Evolutionary conservation across 2,329 filamentous ascomycete species (phyloP).

Genomic region (Emergomyces pasteurianus): DNA sequence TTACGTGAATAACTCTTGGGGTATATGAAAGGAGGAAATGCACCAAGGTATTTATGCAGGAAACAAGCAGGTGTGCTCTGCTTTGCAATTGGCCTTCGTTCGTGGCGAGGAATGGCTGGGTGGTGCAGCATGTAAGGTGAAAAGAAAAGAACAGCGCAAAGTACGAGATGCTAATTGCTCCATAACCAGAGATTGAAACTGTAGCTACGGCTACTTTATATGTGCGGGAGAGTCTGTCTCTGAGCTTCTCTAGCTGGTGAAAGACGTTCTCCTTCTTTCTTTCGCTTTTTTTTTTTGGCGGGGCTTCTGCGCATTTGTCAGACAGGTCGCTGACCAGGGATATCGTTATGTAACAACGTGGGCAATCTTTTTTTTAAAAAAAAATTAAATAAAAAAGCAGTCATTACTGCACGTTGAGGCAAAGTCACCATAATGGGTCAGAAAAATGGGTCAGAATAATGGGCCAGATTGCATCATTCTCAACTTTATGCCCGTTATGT

Average conservation of each 20-base stretch:
- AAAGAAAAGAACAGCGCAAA: neutral
- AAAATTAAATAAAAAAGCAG: no score
- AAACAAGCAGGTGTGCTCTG: neutral
- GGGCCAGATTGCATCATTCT: neutral
- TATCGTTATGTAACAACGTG: no score
- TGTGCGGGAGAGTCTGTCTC: neutral
- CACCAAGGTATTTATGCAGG: neutral
- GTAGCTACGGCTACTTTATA: neutral
- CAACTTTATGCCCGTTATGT: neutral
- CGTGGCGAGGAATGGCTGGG: no score
- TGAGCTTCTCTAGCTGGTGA: neutral
- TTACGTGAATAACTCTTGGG: neutral
- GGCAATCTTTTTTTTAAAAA: no score
- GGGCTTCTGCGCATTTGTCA: neutral
- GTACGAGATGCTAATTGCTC: neutral
- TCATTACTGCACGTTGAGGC: no score
- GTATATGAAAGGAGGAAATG: neutral
- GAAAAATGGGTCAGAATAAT: neutral
- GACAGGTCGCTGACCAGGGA: no score
- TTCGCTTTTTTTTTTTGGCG: neutral
- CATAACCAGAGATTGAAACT: neutral
- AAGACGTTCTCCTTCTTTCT: neutral
- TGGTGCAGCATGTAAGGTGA: neutral
- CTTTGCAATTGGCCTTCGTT: neutral
- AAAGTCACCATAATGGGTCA: neutral